These are phyloP conservation scores for Circinella umbellata DNA, from an alignment of 371 early-diverging fungal genomes.

Conservation along the genomic window DNA sequence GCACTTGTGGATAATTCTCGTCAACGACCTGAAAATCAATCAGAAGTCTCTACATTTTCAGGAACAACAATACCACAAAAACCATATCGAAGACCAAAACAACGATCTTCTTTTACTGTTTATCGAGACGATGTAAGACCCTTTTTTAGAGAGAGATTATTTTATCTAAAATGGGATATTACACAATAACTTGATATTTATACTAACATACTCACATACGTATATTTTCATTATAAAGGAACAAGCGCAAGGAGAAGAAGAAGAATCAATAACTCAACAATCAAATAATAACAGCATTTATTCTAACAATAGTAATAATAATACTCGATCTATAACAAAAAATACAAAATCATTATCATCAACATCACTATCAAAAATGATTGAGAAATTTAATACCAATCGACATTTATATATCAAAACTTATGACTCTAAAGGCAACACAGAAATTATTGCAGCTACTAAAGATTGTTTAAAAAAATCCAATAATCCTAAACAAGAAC, in stretches of 20 bases:
- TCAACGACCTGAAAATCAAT: slow-evolving; percentile 56
- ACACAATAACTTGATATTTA: no score
- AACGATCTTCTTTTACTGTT: slow-evolving; percentile 20
- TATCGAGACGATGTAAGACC: slow-evolving; percentile 24
- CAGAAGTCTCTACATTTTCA: slow-evolving; percentile 49
- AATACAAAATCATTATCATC: no score
- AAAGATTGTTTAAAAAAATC: not conserved
- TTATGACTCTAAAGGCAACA: slow-evolving; percentile 14
- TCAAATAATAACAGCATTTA: no score
- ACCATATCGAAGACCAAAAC: slow-evolving; percentile 17
- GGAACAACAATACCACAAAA: slow-evolving; percentile 55
- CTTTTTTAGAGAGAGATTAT: not conserved
- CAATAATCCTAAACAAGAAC: not conserved
- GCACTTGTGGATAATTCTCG: slow-evolving; percentile 35
- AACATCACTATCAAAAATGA: no score
- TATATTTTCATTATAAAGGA: no score
- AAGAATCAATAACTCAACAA: no score
- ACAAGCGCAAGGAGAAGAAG: no score
- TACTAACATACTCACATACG: no score
- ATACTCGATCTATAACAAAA: no score
- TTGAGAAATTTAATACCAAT: no score
- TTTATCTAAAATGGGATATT: no score
- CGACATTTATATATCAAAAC: slow-evolving; percentile 6
- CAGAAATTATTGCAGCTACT: slow-evolving; percentile 12
- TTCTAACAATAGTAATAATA: no score